phyloP scores from a whole-genome alignment of 2,329 filamentous ascomycete genomes.

The Leptographium galeiforme region DNA sequence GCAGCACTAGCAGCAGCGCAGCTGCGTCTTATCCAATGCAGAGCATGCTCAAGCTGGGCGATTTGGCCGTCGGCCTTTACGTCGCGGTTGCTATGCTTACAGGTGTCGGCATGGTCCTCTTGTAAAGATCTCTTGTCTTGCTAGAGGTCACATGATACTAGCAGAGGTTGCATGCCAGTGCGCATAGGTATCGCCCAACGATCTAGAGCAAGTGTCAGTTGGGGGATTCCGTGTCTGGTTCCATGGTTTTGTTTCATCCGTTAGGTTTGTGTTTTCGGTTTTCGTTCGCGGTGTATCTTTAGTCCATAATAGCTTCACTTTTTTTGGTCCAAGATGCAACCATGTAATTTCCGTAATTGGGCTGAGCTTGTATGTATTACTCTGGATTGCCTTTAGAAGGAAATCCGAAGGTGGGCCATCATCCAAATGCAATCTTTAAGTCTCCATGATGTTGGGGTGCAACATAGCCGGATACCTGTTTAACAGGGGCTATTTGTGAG shows the following conservation, averaged over 20 bases:
- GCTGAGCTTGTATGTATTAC: no score
- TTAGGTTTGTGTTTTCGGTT: background rate
- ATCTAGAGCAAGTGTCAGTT: no score
- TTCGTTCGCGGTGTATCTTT: background rate
- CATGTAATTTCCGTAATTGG: no score
- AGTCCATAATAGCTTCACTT: background rate
- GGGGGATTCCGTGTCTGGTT: background rate
- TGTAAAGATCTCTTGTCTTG: conserved; percentile 24
- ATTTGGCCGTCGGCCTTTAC: conserved; percentile 36
- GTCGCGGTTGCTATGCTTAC: conserved; percentile 35
- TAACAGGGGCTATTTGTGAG: no score
- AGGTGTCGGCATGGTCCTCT: conserved; percentile 38
- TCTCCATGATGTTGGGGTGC: no score
- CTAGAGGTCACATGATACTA: background rate
- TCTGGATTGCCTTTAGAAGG: no score
- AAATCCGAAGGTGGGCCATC: no score
- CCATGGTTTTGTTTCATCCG: background rate
- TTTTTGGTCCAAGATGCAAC: background rate
- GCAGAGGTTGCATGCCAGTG: background rate
- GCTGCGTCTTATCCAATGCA: conserved; percentile 22
- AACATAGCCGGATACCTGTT: no score
- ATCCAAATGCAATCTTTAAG: no score
- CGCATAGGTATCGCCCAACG: background rate
- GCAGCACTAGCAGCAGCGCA: conserved; percentile 22
- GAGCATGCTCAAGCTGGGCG: conserved; percentile 30